Base-by-base conservation (phyloP, 148 eudicot species). In the Oxyria digyna region DNA sequence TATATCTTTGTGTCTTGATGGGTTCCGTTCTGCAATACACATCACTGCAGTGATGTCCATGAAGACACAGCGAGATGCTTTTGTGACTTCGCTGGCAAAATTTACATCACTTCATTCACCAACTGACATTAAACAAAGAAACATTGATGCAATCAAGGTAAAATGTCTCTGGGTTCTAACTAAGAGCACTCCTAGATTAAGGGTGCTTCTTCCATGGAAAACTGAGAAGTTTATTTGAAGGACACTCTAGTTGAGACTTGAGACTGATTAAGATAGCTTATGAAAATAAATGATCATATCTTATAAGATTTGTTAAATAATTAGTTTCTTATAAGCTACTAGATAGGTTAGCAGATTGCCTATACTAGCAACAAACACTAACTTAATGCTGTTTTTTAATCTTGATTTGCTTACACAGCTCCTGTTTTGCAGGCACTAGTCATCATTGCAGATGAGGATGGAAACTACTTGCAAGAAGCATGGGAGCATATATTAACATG, bases 401-500 rank as follows among this genome's bases (percentile, higher is more conserved):
- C 27, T 33, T 29, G 21, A 66, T 35, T 66, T 4, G 46, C 45
- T 66, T 66, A 37, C 46, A n/a, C n/a, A n/a, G n/a, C n/a, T n/a
- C 37, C 41, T 50, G 54, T 35, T 69, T 59, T 65, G 74, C 91
- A 95, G 99, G 96, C 97, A 74, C 77, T 95, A 70, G 83, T 91
- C 57, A 83, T 91, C 54, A 88, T 91, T 79, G 99, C 99, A 74
- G 97, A 95, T 69, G 99, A 95, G 79, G 99, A 95, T 77, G 99
- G 99, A 26, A 91, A 95, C 74, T 82, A 87, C 81, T 78, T 95
- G 73, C 99, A 91, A 72, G 97, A 95, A 71, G 99, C 96, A 33
- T 95, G 99, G 99, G 97, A 91, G 79, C 99, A 95, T 81, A 85
- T 91, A 38, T 87, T 95, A 81, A 95, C 93, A 4, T 95, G 99